A percentile compares a stretch with the other conserved stretches of the same genome.
Evolutionary conservation across 2,329 filamentous ascomycete genomes (phyloP).

Genomic region (Leptographium radiaticola): DNA sequence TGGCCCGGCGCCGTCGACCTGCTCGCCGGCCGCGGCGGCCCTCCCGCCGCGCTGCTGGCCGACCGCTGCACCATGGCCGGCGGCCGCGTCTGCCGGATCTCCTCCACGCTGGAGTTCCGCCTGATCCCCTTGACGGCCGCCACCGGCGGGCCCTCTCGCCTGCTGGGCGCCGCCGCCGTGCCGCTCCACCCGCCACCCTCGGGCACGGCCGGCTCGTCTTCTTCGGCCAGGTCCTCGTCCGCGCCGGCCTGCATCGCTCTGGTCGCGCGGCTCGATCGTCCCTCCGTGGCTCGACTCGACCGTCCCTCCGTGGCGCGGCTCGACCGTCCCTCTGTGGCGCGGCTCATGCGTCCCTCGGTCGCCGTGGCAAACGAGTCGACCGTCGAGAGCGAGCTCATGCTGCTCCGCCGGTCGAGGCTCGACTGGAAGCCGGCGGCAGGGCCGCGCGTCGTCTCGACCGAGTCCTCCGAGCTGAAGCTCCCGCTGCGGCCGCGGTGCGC

Average conservation of each 20-base stretch:
- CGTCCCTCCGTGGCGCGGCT: slow-evolving; percentile 10
- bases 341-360: slow-evolving; percentile 28
- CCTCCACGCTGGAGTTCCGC: slow-evolving; percentile 9
- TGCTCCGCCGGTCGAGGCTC: slow-evolving; percentile 5
- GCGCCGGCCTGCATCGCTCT: background rate
- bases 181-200: background rate
- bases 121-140: background rate
- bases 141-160: background rate
- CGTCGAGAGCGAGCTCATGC: slow-evolving; percentile 13
- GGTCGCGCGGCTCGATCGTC: background rate
- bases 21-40: slow-evolving; percentile 23
- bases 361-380: slow-evolving; percentile 44
- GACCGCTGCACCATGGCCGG: slow-evolving; percentile 22
- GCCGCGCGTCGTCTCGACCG: slow-evolving; percentile 48
- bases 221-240: background rate
- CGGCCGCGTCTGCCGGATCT: slow-evolving; percentile 7
- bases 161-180: background rate
- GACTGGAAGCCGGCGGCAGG: slow-evolving; percentile 16
- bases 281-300: background rate
- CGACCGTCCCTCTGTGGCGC: slow-evolving; percentile 13
- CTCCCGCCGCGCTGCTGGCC: slow-evolving; percentile 12
- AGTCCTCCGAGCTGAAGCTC: slow-evolving; percentile 47
- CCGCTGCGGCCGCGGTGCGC: slow-evolving; percentile 30
- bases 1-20: slow-evolving; percentile 27
- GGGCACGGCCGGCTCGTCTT: background rate